Percentiles rank a stretch among this genome's conserved stretches.
phyloP scores from a whole-genome alignment of 108 stramenopile genomes.

The Nitzschia inconspicua region DNA sequence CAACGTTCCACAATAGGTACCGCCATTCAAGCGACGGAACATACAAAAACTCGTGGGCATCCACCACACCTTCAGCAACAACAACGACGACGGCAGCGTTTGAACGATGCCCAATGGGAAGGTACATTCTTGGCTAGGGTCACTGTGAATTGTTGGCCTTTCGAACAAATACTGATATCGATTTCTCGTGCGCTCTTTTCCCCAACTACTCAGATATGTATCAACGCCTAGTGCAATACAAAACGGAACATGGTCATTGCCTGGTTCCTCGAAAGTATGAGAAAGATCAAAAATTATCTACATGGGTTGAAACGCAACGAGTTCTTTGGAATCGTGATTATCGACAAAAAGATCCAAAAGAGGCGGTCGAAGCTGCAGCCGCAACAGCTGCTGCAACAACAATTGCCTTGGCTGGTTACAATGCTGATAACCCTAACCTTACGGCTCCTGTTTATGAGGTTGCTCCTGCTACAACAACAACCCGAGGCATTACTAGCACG shows the following conservation, averaged over 20 bases:
- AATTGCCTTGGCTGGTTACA: no score
- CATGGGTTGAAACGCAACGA: slow-evolving; percentile 53
- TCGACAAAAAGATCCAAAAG: not conserved
- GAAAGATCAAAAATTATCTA: slow-evolving; percentile 32
- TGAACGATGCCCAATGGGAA: slow-evolving; percentile 28
- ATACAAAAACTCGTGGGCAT: no score
- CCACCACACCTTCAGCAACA: no score
- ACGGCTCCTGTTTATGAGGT: no score
- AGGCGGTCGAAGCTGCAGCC: not conserved
- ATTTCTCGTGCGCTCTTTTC: no score
- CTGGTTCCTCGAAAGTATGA: slow-evolving; percentile 52
- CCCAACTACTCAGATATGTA: no score
- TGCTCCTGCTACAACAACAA: no score
- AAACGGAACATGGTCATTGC: slow-evolving; percentile 48
- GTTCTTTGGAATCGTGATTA: slow-evolving; percentile 37
- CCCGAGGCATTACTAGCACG: not conserved
- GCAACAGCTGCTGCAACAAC: not conserved
- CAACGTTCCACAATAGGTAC: no score
- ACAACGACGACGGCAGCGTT: slow-evolving; percentile 6
- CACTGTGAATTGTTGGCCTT: no score
- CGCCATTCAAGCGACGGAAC: no score
- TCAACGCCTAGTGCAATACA: slow-evolving; percentile 46
- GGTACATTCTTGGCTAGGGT: no score
- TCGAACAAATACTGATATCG: no score
- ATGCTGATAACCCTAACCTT: not conserved